Conservation (phyloP, 2,329 filamentous ascomycete species). For the Neurospora sp. region DNA sequence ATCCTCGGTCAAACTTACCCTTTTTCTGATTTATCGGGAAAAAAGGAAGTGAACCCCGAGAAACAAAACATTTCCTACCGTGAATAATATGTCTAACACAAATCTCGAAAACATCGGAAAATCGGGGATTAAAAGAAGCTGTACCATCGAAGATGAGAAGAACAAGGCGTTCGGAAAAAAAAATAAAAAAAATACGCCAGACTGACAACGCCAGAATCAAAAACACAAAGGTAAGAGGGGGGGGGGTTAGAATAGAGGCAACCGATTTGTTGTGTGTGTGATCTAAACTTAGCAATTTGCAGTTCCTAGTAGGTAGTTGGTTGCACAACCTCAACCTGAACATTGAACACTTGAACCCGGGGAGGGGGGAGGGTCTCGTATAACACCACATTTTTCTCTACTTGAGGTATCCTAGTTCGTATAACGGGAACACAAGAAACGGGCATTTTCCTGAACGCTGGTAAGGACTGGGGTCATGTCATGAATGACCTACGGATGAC, state of each 20-base stretch:
- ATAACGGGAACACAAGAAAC: background rate
- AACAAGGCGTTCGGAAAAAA: background rate
- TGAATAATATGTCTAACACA: background rate
- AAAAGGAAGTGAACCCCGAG: background rate
- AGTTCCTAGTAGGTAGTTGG: background rate
- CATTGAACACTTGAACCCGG: background rate
- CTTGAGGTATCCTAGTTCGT: background rate
- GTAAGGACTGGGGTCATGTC: background rate
- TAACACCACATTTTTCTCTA: background rate
- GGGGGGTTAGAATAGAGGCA: background rate
- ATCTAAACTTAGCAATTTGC: background rate
- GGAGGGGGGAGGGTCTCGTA: background rate
- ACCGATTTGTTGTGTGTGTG: background rate
- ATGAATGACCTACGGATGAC: background rate
- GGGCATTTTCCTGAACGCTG: background rate
- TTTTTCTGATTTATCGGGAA: background rate
- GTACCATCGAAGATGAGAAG: background rate
- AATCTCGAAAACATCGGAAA: background rate
- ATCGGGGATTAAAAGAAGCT: background rate
- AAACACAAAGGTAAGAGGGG: background rate
- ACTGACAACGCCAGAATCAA: background rate
- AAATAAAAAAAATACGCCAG: background rate
- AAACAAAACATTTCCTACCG: background rate
- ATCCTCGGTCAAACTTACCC: background rate
- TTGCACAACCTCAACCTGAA: background rate